Percentiles rank a stretch among this genome's conserved stretches.
Conservation (phyloP, 2,329 filamentous ascomycete species). For the Fusarium chaquense region DNA sequence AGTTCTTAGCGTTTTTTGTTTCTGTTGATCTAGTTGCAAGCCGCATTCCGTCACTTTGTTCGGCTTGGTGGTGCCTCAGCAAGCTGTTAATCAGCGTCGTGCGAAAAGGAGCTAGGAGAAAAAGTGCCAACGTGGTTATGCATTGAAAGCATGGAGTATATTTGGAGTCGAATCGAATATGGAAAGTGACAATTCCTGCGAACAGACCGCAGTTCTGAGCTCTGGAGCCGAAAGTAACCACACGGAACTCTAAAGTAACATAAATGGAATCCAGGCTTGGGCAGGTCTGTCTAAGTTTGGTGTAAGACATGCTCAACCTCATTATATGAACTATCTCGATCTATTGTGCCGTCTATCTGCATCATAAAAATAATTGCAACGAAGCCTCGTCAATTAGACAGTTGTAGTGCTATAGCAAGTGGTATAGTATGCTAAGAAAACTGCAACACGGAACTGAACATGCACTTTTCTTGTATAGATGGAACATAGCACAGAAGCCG, state of each 20-base stretch:
- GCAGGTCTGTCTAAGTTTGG: background rate
- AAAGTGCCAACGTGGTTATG: background rate
- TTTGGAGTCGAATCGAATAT: slow-evolving; percentile 1
- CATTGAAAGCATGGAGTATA: background rate
- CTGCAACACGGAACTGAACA: background rate
- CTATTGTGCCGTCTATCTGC: background rate
- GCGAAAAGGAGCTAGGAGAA: slow-evolving; percentile 4
- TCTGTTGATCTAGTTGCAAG: slow-evolving; percentile 21
- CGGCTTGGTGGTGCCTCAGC: slow-evolving; percentile 1
- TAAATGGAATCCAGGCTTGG: background rate
- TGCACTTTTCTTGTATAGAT: background rate
- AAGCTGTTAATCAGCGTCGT: background rate
- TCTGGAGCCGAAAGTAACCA: background rate
- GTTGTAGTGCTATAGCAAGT: slow-evolving; percentile 24
- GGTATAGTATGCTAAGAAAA: slow-evolving; percentile 17
- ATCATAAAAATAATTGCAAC: background rate
- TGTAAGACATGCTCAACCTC: background rate
- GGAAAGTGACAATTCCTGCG: background rate
- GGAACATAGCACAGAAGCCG: slow-evolving; percentile 27
- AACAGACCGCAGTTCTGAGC: background rate
- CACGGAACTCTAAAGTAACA: background rate
- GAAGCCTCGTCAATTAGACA: slow-evolving; percentile 18
- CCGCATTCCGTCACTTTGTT: slow-evolving; percentile 20
- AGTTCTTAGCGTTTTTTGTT: slow-evolving; percentile 32
- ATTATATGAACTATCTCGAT: background rate